Percentiles rank a stretch among this genome's conserved stretches.
These are phyloP conservation scores for Nannochloropsis gaditana DNA, from an alignment of 108 stramenopile species.

Conservation along the genomic window DNA sequence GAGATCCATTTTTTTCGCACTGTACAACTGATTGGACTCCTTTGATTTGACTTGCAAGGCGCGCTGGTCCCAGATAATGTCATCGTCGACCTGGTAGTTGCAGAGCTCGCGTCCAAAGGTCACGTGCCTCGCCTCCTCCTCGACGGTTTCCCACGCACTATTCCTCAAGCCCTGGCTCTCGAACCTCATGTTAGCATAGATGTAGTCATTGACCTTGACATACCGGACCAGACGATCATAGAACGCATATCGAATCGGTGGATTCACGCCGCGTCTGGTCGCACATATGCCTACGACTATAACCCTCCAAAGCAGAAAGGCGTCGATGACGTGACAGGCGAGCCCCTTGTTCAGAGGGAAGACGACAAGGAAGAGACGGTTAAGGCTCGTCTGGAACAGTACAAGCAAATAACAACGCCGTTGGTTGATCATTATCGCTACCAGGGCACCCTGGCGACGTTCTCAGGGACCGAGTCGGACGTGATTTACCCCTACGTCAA, in stretches of 20 bases:
- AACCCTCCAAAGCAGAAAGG: conserved; percentile 82
- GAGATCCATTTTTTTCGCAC: neutral
- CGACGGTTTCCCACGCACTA: conserved; percentile 91
- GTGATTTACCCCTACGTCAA: conserved; percentile 85
- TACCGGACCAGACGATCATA: conserved; percentile 88
- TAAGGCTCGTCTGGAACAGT: conserved; percentile 67
- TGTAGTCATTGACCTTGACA: conserved; percentile 81
- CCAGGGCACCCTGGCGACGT: conserved; percentile 71
- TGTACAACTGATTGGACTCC: too few species aligned
- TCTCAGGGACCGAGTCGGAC: conserved; percentile 81
- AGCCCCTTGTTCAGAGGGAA: conserved; percentile 81
- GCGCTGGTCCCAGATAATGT: conserved; percentile 78
- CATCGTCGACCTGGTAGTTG: conserved; percentile 79
- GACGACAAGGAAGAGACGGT: conserved; percentile 58
- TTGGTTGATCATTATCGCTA: conserved; percentile 75
- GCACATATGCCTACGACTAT: conserved; percentile 89
- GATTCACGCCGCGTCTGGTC: conserved; percentile 85
- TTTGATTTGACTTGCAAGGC: conserved; percentile 46
- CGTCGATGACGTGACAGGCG: conserved; percentile 86
- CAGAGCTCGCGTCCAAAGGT: conserved; percentile 54
- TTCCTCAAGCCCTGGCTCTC: conserved; percentile 83
- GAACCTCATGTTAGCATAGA: conserved; percentile 73
- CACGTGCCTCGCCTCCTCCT: conserved; percentile 66
- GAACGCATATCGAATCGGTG: conserved; percentile 79
- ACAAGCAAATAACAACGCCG: conserved; percentile 74